Conservation (phyloP, 2,329 filamentous ascomycete genomes). For the Coniochaeta hoffmannii region DNA sequence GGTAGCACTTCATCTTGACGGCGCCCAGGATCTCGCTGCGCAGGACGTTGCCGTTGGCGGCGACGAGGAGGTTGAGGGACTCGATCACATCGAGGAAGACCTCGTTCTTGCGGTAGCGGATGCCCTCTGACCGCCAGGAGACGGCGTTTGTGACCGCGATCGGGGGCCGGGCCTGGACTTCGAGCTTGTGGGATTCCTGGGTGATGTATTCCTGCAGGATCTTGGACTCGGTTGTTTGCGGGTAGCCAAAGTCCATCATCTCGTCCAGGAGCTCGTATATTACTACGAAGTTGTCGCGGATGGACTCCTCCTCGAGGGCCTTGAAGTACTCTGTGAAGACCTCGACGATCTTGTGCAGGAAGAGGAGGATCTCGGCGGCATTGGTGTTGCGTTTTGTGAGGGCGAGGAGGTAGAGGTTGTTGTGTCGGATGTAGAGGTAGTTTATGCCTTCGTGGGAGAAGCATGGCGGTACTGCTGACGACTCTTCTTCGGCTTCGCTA, state of each 20-base stretch:
- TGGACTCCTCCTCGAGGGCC: constrained; percentile 95
- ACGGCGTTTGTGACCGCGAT: constrained; percentile 98
- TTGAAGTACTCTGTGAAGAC: constrained; percentile 99
- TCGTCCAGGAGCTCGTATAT: constrained; percentile 98
- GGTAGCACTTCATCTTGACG: constrained; percentile 99
- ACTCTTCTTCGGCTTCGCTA: constrained; percentile 98
- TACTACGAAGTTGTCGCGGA: constrained; percentile 97
- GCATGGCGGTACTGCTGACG: constrained; percentile 91
- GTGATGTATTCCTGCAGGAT: constrained; percentile 99
- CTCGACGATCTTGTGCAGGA: constrained; percentile 96
- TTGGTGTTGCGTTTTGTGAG: constrained; percentile 98
- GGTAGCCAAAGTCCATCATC: constrained; percentile 99
- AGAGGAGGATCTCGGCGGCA: constrained; percentile 95
- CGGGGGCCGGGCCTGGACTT: constrained; percentile 89
- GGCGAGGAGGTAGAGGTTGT: constrained; percentile 96
- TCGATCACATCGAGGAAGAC: constrained; percentile 98
- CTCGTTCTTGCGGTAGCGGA: constrained; percentile 98
- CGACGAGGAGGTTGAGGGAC: constrained; percentile 91
- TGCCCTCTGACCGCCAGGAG: constrained; percentile 95
- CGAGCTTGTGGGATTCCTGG: constrained; percentile 97
- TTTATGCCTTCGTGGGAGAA: constrained; percentile 97
- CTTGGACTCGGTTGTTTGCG: constrained; percentile 96
- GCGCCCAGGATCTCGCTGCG: constrained; percentile 94
- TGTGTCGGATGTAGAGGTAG: constrained; percentile 99
- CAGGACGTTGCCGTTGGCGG: constrained; percentile 87